phyloP scores from a whole-genome alignment of 2,329 filamentous ascomycete genomes.

The Aspergillus thermomutatus region DNA sequence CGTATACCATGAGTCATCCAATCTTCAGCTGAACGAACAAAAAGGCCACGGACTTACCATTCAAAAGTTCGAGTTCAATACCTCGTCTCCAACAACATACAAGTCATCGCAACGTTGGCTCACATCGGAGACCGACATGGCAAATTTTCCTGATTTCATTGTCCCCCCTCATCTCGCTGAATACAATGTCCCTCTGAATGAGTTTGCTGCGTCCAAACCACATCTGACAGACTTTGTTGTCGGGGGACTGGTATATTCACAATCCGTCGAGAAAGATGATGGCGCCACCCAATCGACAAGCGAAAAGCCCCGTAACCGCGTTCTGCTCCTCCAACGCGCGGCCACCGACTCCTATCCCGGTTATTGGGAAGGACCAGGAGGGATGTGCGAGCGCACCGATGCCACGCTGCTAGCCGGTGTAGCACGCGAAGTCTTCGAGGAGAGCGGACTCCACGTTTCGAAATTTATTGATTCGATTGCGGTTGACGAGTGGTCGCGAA shows the following conservation, averaged over 20 bases:
- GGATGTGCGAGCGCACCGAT: slow-evolving; percentile 46
- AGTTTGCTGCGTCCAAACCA: slow-evolving; percentile 24
- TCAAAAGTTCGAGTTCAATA: background rate
- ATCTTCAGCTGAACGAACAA: background rate
- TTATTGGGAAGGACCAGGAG: slow-evolving; percentile 53
- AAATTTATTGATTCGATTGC: slow-evolving; percentile 42
- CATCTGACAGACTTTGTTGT: slow-evolving; percentile 28
- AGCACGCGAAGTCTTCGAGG: slow-evolving; percentile 51
- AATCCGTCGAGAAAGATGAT: background rate
- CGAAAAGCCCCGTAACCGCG: slow-evolving; percentile 21
- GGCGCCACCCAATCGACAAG: background rate
- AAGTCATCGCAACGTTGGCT: too few species aligned
- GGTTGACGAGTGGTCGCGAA: slow-evolving; percentile 30
- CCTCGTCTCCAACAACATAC: background rate
- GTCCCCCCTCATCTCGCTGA: slow-evolving; percentile 28
- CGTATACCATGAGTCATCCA: background rate
- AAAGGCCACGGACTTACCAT: background rate
- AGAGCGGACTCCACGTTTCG: slow-evolving; percentile 48
- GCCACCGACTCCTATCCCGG: slow-evolving; percentile 37
- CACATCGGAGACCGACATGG: background rate
- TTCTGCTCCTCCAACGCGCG: slow-evolving; percentile 46
- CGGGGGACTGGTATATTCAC: slow-evolving; percentile 29
- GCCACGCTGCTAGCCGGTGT: slow-evolving; percentile 48
- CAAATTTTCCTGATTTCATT: slow-evolving; percentile 10
- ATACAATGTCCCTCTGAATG: slow-evolving; percentile 24